Base-by-base conservation (phyloP, 2,329 filamentous ascomycete genomes). In the Chaetomiaceae sp. region DNA sequence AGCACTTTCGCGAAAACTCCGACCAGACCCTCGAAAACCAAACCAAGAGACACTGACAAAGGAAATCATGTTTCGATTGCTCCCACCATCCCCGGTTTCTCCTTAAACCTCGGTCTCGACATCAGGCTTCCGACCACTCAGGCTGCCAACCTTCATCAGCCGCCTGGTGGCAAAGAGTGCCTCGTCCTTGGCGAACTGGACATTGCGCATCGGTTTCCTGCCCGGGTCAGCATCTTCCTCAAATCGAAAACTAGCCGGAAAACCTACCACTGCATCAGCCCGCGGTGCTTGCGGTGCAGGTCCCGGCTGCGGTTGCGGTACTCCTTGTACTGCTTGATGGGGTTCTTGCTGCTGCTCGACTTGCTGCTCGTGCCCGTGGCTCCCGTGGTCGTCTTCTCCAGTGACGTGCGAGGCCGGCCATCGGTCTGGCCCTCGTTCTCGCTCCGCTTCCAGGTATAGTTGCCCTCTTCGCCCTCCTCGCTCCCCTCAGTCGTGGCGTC, bases 131-230 rank as follows among this genome's bases (percentile, higher is more conserved):
- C 92, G 79, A 1, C 92, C 92, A 37, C 84, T 83, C 65, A 97
- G 71, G 31, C 84, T 85, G 9, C 94, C 78, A 66, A 89, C 85
- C 64, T 88, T 87, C 69, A 85, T 88, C 51, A 95, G 72, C 68
- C 88, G 89, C 40, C 84, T 78, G 5, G 91, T 70, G 0, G 88
- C 89, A 71, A 85, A 91, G 64, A 87, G 86, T 0, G 88, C 83
- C 74, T 97, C 89, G 64, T 96, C 80, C 72, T 94, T 95, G 39
- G 86, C 91, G 68, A 96, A 97, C 61, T 85, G 83, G 20, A 83
- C 76, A 66, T 96, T 96, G 37, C 92, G 79, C 67, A 91, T 88
- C 0, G 92, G 91, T 65, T 85, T 88, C 69, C 69, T 70, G 49
- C 11, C 19, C 4, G 2, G 12, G 51, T 56, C 25, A 46, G 27